phyloP scores from a whole-genome alignment of 108 stramenopile genomes.

The Cyclotella choctawhatcheeana region DNA sequence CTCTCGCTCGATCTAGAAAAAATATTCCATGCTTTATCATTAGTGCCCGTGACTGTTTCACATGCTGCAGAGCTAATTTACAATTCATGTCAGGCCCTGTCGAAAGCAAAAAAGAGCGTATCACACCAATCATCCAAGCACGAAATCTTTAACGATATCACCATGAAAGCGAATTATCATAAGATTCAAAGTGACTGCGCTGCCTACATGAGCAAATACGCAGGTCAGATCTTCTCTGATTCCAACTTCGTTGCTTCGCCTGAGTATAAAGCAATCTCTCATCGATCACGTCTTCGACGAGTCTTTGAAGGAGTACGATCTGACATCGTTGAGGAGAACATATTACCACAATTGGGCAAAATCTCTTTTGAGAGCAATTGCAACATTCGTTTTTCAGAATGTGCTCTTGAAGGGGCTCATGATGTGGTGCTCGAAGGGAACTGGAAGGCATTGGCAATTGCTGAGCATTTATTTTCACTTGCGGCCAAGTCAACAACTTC shows the following conservation, averaged over 20 bases:
- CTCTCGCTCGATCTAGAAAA: conserved; percentile 62
- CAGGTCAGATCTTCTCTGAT: conserved; percentile 45
- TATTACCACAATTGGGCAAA: conserved; percentile 67
- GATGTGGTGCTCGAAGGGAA: conserved; percentile 74
- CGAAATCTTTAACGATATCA: conserved; percentile 46
- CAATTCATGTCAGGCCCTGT: conserved; percentile 44
- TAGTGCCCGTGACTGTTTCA: conserved; percentile 71
- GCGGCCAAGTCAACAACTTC: conserved; percentile 18
- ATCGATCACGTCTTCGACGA: conserved; percentile 47
- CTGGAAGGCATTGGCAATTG: conserved; percentile 82
- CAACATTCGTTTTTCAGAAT: conserved; percentile 61
- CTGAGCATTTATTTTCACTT: conserved; percentile 57
- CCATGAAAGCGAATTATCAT: conserved; percentile 41
- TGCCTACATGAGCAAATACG: conserved; percentile 39
- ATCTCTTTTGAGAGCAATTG: conserved; percentile 78
- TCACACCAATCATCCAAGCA: conserved; percentile 40
- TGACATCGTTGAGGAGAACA: conserved; percentile 47
- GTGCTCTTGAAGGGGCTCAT: conserved; percentile 31
- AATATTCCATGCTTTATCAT: conserved; percentile 63
- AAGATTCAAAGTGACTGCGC: conserved; percentile 42
- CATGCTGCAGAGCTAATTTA: conserved; percentile 74
- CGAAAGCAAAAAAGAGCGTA: conserved; percentile 44
- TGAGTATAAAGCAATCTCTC: conserved; percentile 48
- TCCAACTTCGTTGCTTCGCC: conserved; percentile 52
- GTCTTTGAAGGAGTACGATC: conserved; percentile 50